phyloP scores from a whole-genome alignment of 805 yeast species.

The Candida endomychidarum region DNA sequence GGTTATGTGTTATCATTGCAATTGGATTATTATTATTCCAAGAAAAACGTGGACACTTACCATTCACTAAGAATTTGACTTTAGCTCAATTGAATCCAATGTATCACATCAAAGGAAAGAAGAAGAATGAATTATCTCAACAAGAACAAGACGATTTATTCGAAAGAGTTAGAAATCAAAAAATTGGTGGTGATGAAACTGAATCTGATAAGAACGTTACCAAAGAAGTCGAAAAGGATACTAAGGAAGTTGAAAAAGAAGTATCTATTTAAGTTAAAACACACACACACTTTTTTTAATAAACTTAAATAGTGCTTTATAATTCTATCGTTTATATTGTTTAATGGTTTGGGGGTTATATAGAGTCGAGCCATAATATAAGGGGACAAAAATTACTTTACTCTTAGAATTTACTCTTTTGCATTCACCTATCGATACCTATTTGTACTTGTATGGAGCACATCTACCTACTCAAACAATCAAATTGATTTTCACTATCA shows the following conservation, averaged over 20 bases:
- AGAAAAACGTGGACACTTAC: conserved; percentile 82
- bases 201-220: conserved; percentile 14
- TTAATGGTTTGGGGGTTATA: conserved; percentile 15
- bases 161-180: conserved; percentile 26
- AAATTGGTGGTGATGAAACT: conserved; percentile 19
- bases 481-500: conserved; percentile 28
- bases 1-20: conserved; percentile 55
- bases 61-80: conserved; percentile 53
- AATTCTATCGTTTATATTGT: conserved; percentile 2
- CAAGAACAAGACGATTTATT: conserved; percentile 38
- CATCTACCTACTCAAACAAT: conserved; percentile 24
- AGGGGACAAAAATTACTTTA: conserved; percentile 1
- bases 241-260: conserved; percentile 2
- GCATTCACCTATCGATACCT: no score
- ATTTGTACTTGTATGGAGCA: no score
- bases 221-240: conserved; percentile 10
- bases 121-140: conserved; percentile 43
- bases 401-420: background rate
- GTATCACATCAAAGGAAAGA: conserved; percentile 68
- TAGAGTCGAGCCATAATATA: conserved; percentile 17
- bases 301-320: conserved; percentile 1
- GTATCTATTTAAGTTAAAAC: conserved; percentile 8
- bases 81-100: conserved; percentile 61
- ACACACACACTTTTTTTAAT: conserved; percentile 12
- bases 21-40: conserved; percentile 69